Evolutionary conservation across 257 asterid genomes (phyloP), one percentile per base, ranked within the genome.

Genomic region (Ehretia macrophylla): DNA sequence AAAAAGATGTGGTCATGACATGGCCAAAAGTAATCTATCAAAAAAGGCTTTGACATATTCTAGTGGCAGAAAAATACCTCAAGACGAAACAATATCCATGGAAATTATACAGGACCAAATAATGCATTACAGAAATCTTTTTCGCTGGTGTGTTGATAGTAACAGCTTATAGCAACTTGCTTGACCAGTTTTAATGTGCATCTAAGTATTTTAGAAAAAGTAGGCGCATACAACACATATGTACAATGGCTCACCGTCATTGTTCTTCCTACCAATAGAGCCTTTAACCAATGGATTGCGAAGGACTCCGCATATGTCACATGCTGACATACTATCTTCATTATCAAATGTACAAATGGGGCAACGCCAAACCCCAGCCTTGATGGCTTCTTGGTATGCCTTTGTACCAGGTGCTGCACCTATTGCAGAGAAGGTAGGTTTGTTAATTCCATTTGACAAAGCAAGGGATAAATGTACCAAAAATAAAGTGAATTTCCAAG

Each of bases 251-350:
- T 66, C 52, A 88, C 99, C 97, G 77, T 84, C 56, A 64, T 67
- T 59, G 62, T 59, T 50, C 60, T 71, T 62, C 49, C 73, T 72
- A 62, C 59, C 64, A 65, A 62, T 62, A 62, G 69, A 72, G 66
- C 66, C 55, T 75, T 86, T 89, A 60, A 86, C 89, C 85, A 89
- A 85, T 51, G 96, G 97, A 76, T 85, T 80, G 45, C 95, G 85
- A 53, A 93, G 77, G 62, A 89, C 97, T 55, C 99, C 99, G 71
- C 97, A 93, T 71, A 93, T 93, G 64, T 93, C 97, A 71, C 99
- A 93, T 46, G 87, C 82, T 55, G 83, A 70, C 91, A 85, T 65
- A 44, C 69, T 62, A 42, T 84, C 88, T 72, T 83, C 95, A 77
- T 93, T 93, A 72, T 89, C 95, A 76, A 78, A 93, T 49, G 99